Evolutionary conservation across 208 protist genomes (phyloP).

Genomic region (Trichomonas gallinae): DNA sequence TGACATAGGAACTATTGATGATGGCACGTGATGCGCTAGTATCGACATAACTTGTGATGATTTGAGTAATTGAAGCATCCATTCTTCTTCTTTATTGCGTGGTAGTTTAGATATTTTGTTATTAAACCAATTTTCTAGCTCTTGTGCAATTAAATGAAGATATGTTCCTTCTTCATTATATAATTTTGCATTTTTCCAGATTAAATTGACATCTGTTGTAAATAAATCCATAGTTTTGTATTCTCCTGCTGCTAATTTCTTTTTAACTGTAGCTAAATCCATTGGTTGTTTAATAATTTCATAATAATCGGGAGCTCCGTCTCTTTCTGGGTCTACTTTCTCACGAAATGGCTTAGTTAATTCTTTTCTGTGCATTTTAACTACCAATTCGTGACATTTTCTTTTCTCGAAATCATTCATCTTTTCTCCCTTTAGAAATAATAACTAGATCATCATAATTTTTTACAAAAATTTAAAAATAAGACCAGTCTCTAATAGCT

Average conservation of each 20-base stretch:
- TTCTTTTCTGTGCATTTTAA: background rate
- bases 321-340: background rate
- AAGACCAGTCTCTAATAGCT: too few relatives aligned
- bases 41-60: background rate
- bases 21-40: background rate
- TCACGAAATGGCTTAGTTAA: background rate
- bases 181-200: background rate
- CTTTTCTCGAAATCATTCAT: conserved; percentile 16
- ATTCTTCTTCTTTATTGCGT: background rate
- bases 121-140: background rate
- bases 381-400: background rate
- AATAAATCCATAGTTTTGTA: background rate
- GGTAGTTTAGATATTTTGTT: background rate
- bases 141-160: background rate
- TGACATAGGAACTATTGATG: background rate
- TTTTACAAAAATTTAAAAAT: too few relatives aligned
- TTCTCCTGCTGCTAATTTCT: background rate
- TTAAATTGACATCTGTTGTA: background rate
- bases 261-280: background rate
- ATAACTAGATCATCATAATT: too few relatives aligned
- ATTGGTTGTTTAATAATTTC: background rate
- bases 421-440: too few relatives aligned
- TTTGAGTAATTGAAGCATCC: background rate
- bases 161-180: conserved; percentile 2
- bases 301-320: background rate